phyloP scores from a whole-genome alignment of 2,329 filamentous ascomycete species.

The Colletotrichum shisoi region DNA sequence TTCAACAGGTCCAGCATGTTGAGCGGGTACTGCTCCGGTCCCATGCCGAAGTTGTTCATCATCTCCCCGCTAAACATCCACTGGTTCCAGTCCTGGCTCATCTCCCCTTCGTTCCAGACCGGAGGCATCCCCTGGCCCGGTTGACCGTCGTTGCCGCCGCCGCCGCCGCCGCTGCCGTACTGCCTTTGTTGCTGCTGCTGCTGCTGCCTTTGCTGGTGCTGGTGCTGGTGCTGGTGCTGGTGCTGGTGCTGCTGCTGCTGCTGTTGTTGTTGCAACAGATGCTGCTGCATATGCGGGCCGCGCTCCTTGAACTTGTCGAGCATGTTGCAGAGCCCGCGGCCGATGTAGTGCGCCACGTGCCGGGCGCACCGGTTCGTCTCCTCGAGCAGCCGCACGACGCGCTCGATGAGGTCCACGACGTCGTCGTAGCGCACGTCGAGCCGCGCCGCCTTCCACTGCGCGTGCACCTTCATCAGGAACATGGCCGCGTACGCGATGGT shows the following conservation, averaged over 20 bases:
- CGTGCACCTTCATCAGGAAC: constrained; percentile 48
- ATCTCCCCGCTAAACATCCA: constrained; percentile 44
- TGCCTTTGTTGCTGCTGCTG: too few species aligned
- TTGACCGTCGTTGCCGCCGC: constrained; percentile 11
- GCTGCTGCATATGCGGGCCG: constrained; percentile 26
- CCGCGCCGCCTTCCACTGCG: constrained; percentile 45
- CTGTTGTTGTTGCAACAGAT: too few species aligned
- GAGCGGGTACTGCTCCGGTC: constrained; percentile 40
- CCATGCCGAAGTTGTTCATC: constrained; percentile 39
- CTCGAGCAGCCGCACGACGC: constrained; percentile 42
- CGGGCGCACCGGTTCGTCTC: constrained; percentile 43
- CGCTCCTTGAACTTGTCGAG: constrained; percentile 44
- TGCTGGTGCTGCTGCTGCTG: neutral
- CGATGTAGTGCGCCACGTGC: constrained; percentile 46
- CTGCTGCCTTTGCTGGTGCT: too few species aligned
- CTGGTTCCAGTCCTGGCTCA: constrained; percentile 42
- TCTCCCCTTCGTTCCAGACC: constrained; percentile 24
- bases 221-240: too few species aligned
- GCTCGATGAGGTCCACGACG: constrained; percentile 43
- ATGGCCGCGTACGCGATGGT: constrained; percentile 47
- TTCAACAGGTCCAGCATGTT: constrained; percentile 44
- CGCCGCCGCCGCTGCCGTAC: neutral
- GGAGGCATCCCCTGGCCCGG: constrained; percentile 14
- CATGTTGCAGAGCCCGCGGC: constrained; percentile 45
- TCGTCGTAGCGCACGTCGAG: constrained; percentile 47